Conservation (phyloP, 192 early-diverging fungal genomes). For the Jimgerdemannia lactiflua region DNA sequence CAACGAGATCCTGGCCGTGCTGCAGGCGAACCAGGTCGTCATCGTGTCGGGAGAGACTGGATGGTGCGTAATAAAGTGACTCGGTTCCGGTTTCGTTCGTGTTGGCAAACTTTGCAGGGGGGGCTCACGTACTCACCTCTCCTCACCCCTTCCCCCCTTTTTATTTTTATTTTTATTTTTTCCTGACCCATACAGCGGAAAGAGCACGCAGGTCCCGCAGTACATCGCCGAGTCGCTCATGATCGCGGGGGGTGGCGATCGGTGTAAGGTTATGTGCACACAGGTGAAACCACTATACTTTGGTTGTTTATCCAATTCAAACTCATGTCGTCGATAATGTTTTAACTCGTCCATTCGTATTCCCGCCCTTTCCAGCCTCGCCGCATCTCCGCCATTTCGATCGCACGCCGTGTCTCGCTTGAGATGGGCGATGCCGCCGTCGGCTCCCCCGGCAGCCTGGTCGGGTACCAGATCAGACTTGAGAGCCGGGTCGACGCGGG, state of each 20-base stretch:
- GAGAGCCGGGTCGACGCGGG: slow-evolving; percentile 44
- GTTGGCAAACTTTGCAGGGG: slow-evolving; percentile 25
- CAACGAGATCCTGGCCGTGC: slow-evolving; percentile 47
- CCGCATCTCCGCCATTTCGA: slow-evolving; percentile 78
- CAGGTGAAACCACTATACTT: slow-evolving; percentile 49
- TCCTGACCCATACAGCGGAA: slow-evolving; percentile 36
- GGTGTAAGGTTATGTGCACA: slow-evolving; percentile 52
- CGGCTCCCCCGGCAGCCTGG: slow-evolving; percentile 49
- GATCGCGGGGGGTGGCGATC: slow-evolving; percentile 22
- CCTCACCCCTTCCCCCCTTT: neutral
- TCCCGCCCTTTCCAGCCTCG: slow-evolving; percentile 43
- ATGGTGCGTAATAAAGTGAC: no score
- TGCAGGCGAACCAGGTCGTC: slow-evolving; percentile 56
- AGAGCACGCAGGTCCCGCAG: slow-evolving; percentile 81
- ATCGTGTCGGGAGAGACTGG: slow-evolving; percentile 83
- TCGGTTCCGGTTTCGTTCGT: no score
- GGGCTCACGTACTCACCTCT: slow-evolving; percentile 1
- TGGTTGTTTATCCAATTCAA: neutral
- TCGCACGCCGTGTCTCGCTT: slow-evolving; percentile 69
- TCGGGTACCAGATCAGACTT: slow-evolving; percentile 76
- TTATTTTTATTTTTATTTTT: neutral
- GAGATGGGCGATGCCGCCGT: slow-evolving; percentile 68
- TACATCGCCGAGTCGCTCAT: slow-evolving; percentile 66
- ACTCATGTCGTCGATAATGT: neutral
- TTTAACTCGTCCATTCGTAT: no score